Evolutionary conservation across 2,329 filamentous ascomycete species (phyloP), one percentile per base, ranked within the genome.

Genomic region (Blastomyces percursus): DNA sequence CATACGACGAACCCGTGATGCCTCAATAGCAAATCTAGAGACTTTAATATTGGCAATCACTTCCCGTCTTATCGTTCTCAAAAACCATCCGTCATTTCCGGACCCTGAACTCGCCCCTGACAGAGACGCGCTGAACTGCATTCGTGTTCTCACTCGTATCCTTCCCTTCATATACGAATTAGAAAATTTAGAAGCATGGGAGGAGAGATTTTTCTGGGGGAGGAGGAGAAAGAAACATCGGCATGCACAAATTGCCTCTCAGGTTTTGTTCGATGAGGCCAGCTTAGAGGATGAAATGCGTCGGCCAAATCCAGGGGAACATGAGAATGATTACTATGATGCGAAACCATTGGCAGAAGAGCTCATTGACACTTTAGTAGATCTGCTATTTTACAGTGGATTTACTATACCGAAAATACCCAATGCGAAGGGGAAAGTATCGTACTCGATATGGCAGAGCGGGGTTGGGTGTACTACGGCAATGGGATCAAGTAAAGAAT

Each of bases 391-490:
- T 82, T 96, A 90, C 73, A 87, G 89, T 9, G 90, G 91, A 62
- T 88, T 99, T 70, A 96, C 93, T 0, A 82, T 96, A 19, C 90
- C 93, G 11, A 84, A 81, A 63, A 83, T 89, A 51, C 81, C 85
- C 16, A 82, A 86, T 62, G 84, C 85, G 61, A 91, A 88, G 71
- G 83, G 84, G 66, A 95, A 94, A 73, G 89, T 96, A 62, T 89
- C 88, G 8, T 96, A 94, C 76, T 88, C 91, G 61, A 97, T 99
- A 72, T 99, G 94, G 94, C 91, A 96, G 77, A 97, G 90, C 71
- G 94, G 94, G 57, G 93, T 99, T 38, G 94, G 94, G 16, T 97
- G 93, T 79, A 96, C 96, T 74, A 90, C 89, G 19, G 85, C 91
- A 5, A 86, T 95, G 68, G 87, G 87, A 11, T 93, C 91, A 3